phyloP scores from a whole-genome alignment of 2,329 filamentous ascomycete genomes.

The Graphiopsis chlorocephala region DNA sequence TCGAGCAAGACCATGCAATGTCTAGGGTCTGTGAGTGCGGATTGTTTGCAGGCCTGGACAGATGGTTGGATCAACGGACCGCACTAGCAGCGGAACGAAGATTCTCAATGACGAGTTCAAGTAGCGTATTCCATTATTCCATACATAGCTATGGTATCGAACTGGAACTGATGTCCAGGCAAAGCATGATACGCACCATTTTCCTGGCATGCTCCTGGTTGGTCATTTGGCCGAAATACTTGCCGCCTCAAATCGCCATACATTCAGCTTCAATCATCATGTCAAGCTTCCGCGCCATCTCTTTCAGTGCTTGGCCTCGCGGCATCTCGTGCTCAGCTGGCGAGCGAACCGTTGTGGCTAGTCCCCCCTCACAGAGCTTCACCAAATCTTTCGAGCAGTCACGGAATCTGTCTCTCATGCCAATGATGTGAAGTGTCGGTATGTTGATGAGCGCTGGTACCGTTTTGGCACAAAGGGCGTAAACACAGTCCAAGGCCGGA shows the following conservation, averaged over 20 bases:
- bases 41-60: not conserved
- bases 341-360: not conserved
- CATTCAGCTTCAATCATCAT: not conserved
- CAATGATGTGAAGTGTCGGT: not conserved
- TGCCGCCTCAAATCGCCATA: not conserved
- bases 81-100: no score
- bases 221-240: no score
- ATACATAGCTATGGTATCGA: no score
- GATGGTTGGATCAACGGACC: not conserved
- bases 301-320: not conserved
- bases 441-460: not conserved
- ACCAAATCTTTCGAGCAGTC: not conserved
- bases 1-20: not conserved
- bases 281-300: not conserved
- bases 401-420: not conserved
- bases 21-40: not conserved
- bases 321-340: not conserved
- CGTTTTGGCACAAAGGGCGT: not conserved
- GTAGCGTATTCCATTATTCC: no score
- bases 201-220: no score
- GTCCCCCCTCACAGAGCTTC: not conserved
- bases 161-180: no score
- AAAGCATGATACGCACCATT: no score
- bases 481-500: not conserved
- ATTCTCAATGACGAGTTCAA: no score